A percentile compares a stretch with the other conserved stretches of the same genome.
Conservation (phyloP, 805 yeast genomes). For the Lachancea fermentati region DNA sequence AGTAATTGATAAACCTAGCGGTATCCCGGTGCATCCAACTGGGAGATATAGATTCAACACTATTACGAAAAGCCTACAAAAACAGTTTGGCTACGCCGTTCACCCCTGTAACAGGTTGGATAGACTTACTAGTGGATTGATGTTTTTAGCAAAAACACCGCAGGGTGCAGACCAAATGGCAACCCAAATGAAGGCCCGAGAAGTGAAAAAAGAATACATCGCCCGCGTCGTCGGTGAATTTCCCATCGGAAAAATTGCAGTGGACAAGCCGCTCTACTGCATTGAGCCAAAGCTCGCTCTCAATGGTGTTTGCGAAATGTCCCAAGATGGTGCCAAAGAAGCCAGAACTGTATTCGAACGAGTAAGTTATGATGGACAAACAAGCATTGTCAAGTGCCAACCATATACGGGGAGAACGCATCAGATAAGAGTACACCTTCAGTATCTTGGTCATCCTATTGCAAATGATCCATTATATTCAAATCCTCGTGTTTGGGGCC, state of each 20-base stretch:
- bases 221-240: conserved; percentile 87
- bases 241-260: conserved; percentile 52
- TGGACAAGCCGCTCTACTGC: conserved; percentile 64
- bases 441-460: conserved; percentile 82
- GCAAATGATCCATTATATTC: conserved; percentile 91
- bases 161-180: conserved; percentile 73
- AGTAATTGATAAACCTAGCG: conserved; percentile 89
- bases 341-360: conserved; percentile 69
- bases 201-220: conserved; percentile 74
- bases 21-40: conserved; percentile 94
- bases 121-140: conserved; percentile 83
- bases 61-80: conserved; percentile 68
- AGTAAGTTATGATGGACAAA: conserved; percentile 60
- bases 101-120: conserved; percentile 91
- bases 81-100: conserved; percentile 58
- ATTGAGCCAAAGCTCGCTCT: conserved; percentile 69
- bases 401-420: conserved; percentile 94
- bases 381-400: conserved; percentile 66
- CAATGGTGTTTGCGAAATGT: conserved; percentile 43
- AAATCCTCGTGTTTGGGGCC: conserved; percentile 76
- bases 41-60: conserved; percentile 76
- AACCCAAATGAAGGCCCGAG: conserved; percentile 63
- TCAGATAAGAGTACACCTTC: conserved; percentile 90
- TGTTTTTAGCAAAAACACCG: conserved; percentile 83
- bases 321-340: conserved; percentile 42